Evolutionary conservation across 257 asterid genomes (phyloP).

Genomic region (Fraxinus pennsylvanica): DNA sequence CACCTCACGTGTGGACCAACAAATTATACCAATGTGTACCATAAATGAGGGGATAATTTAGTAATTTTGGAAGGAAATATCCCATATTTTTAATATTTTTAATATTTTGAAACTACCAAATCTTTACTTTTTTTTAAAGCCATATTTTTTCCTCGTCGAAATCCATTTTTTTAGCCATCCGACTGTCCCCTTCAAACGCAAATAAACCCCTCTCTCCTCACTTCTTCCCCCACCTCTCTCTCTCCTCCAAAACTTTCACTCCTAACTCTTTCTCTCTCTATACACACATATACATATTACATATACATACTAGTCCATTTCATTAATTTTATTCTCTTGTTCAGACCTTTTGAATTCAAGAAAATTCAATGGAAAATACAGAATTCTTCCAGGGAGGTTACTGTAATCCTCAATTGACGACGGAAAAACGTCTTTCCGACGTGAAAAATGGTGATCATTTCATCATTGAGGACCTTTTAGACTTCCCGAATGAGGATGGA

Average conservation of each 20-base stretch:
- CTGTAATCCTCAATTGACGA: slow-evolving; percentile 39
- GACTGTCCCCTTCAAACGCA: slow-evolving; percentile 62
- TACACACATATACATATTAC: neutral
- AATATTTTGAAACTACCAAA: slow-evolving; percentile 29
- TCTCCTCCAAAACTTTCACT: slow-evolving; percentile 28
- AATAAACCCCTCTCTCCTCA: slow-evolving; percentile 64
- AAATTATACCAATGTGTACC: neutral
- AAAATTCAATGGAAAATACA: slow-evolving; percentile 54
- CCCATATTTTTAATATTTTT: neutral
- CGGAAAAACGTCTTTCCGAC: slow-evolving; percentile 45
- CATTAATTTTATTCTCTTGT: neutral
- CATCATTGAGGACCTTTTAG: slow-evolving; percentile 73
- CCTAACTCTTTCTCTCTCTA: slow-evolving; percentile 30
- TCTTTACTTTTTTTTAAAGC: slow-evolving; percentile 43
- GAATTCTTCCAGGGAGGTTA: slow-evolving; percentile 48
- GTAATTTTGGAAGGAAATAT: neutral
- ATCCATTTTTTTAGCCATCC: slow-evolving; percentile 59
- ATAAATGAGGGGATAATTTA: slow-evolving; percentile 10
- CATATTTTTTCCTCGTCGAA: slow-evolving; percentile 65
- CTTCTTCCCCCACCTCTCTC: slow-evolving; percentile 46
- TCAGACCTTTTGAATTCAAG: neutral
- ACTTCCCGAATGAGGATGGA: slow-evolving; percentile 68
- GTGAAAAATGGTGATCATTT: slow-evolving; percentile 55
- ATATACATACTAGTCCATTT: neutral
- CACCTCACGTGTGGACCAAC: slow-evolving; percentile 62